Evolutionary conservation across 306 rosid species (phyloP).

Genomic region (Lathyrus sativus): DNA sequence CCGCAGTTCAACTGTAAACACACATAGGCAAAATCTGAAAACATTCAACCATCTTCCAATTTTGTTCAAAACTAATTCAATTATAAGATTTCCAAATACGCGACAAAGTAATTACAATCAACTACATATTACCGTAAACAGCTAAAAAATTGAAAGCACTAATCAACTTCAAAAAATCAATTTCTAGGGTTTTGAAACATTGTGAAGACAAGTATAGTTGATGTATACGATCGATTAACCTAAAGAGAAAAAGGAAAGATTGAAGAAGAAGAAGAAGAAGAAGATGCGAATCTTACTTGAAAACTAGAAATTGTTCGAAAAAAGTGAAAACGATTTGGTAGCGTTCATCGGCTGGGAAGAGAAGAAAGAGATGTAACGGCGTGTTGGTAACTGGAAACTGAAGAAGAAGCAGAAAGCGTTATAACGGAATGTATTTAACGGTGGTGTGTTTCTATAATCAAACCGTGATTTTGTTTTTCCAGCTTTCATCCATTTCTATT

Average conservation of each 20-base stretch:
- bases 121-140: neutral
- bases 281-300: constrained; percentile 34
- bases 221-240: neutral
- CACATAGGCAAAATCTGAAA: constrained; percentile 16
- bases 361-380: constrained; percentile 42
- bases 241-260: neutral
- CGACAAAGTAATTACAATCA: constrained; percentile 7
- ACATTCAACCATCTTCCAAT: constrained; percentile 14
- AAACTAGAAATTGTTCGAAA: constrained; percentile 12
- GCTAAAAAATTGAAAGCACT: neutral
- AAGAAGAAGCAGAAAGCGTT: constrained; percentile 38
- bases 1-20: constrained; percentile 20
- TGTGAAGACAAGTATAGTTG: neutral
- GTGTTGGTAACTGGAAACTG: constrained; percentile 28
- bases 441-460: neutral
- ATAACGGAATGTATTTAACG: constrained; percentile 37
- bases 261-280: neutral
- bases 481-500: constrained; percentile 7
- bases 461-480: neutral
- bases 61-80: constrained; percentile 17
- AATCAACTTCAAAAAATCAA: constrained; percentile 25
- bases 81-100: neutral
- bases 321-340: constrained; percentile 12
- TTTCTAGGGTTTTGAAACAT: constrained; percentile 44
- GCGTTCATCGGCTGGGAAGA: neutral